Percentiles rank a stretch among this genome's conserved stretches.
Evolutionary conservation across 306 rosid species (phyloP).

Genomic region (Prunus padus): DNA sequence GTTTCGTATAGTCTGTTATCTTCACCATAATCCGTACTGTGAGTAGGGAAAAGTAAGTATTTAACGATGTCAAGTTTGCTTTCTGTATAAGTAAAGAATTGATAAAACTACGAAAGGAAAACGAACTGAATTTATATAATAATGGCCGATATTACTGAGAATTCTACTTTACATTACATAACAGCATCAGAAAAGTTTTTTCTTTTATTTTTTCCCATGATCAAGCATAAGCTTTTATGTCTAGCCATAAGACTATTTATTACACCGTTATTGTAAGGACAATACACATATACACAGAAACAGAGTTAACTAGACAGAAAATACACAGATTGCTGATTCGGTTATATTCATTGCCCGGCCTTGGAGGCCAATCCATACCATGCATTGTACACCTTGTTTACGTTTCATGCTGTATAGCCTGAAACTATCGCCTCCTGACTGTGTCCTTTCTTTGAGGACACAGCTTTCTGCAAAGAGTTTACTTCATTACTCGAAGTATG

Average conservation of each 20-base stretch:
- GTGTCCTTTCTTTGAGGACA: not conserved
- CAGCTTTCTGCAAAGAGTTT: not conserved
- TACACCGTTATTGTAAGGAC: not conserved
- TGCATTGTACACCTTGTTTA: slow-evolving; percentile 4
- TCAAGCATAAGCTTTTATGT: not conserved
- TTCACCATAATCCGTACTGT: not conserved
- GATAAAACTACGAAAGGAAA: not conserved
- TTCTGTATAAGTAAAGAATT: not conserved
- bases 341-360: not conserved
- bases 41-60: not conserved
- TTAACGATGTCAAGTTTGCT: not conserved
- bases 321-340: not conserved
- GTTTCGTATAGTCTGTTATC: not conserved
- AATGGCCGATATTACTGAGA: not conserved
- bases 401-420: slow-evolving; percentile 3
- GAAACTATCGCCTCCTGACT: not conserved
- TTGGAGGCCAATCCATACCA: not conserved
- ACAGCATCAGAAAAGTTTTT: not conserved
- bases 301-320: not conserved
- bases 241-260: not conserved
- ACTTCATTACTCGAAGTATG: slow-evolving; percentile 22
- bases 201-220: not conserved
- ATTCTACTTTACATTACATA: not conserved
- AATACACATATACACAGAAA: not conserved
- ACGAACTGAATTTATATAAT: not conserved